These are phyloP conservation scores for Cordyceps javanica DNA, from an alignment of 2,329 filamentous ascomycete genomes.

Conservation along the genomic window DNA sequence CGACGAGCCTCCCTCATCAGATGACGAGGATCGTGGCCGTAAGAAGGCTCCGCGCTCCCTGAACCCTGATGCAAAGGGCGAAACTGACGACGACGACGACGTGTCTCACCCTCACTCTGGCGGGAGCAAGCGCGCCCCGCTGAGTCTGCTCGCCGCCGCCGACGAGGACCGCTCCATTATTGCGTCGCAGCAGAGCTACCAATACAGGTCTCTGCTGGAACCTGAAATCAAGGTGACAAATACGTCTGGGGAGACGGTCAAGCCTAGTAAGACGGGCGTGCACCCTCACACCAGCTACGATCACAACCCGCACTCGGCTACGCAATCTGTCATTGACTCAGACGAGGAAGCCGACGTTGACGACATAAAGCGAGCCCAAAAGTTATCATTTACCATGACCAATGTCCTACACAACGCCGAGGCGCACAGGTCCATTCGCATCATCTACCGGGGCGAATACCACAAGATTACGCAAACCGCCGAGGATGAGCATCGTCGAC, in stretches of 20 bases:
- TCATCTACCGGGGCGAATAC: conserved; percentile 87
- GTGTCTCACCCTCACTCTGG: conserved; percentile 24
- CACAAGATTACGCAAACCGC: conserved; percentile 67
- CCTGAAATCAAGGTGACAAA: conserved; percentile 60
- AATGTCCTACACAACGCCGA: conserved; percentile 70
- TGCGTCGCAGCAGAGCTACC: conserved; percentile 43
- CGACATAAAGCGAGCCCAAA: conserved; percentile 84
- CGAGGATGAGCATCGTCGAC: conserved; percentile 68
- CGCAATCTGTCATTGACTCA: conserved; percentile 61
- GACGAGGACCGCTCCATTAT: conserved; percentile 67
- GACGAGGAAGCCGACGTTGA: conserved; percentile 80
- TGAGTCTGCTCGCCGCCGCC: conserved; percentile 64
- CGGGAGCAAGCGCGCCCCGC: conserved; percentile 37
- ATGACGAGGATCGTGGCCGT: conserved; percentile 62
- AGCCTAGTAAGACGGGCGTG: conserved; percentile 50
- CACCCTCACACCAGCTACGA: conserved; percentile 87
- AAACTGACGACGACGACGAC: conserved; percentile 28
- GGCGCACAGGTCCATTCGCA: conserved; percentile 75
- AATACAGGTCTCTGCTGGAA: conserved; percentile 61
- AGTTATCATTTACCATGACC: conserved; percentile 73
- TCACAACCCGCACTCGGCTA: conserved; percentile 49
- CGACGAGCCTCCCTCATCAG: conserved; percentile 56
- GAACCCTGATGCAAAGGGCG: conserved; percentile 34
- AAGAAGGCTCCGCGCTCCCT: conserved; percentile 45
- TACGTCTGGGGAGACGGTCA: conserved; percentile 55